These are phyloP conservation scores for Blastomyces emzantsi DNA, from an alignment of 2,329 filamentous ascomycete genomes.

Conservation along the genomic window DNA sequence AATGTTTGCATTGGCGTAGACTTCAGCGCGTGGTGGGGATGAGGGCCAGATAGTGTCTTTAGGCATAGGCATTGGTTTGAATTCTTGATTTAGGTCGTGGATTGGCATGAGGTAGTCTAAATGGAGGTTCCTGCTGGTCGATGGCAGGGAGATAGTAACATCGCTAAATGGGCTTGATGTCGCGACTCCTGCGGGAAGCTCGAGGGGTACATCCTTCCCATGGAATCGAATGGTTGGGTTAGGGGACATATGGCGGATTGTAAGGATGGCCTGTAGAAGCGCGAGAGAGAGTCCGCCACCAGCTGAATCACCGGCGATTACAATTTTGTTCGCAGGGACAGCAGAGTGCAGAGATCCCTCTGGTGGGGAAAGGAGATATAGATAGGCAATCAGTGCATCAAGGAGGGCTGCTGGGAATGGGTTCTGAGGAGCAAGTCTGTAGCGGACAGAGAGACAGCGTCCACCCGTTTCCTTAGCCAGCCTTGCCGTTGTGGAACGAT, in stretches of 20 bases:
- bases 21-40: conserved; percentile 35
- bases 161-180: conserved; percentile 37
- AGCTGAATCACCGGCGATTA: conserved; percentile 40
- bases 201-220: conserved; percentile 31
- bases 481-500: conserved; percentile 30
- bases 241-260: conserved; percentile 27
- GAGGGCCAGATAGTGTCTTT: conserved; percentile 34
- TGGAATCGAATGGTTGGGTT: conserved; percentile 31
- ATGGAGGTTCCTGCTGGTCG: conserved; percentile 28
- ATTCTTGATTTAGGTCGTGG: conserved; percentile 20
- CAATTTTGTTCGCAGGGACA: conserved; percentile 36
- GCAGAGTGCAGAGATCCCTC: conserved; percentile 35
- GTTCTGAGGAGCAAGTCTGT: conserved; percentile 40
- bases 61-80: conserved; percentile 22
- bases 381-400: conserved; percentile 40
- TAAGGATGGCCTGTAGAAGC: conserved; percentile 37
- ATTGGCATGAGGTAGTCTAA: conserved; percentile 35
- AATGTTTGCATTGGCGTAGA: conserved; percentile 33
- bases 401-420: conserved; percentile 41
- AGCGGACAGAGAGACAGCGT: conserved; percentile 37
- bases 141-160: conserved; percentile 36
- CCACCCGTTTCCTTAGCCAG: conserved; percentile 35
- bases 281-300: conserved; percentile 37
- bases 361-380: conserved; percentile 39
- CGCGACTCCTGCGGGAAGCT: conserved; percentile 35